Percentiles rank a stretch among this genome's conserved stretches.
These are phyloP conservation scores for Drechslera avenae DNA, from an alignment of 2,329 filamentous ascomycete species.

Conservation along the genomic window DNA sequence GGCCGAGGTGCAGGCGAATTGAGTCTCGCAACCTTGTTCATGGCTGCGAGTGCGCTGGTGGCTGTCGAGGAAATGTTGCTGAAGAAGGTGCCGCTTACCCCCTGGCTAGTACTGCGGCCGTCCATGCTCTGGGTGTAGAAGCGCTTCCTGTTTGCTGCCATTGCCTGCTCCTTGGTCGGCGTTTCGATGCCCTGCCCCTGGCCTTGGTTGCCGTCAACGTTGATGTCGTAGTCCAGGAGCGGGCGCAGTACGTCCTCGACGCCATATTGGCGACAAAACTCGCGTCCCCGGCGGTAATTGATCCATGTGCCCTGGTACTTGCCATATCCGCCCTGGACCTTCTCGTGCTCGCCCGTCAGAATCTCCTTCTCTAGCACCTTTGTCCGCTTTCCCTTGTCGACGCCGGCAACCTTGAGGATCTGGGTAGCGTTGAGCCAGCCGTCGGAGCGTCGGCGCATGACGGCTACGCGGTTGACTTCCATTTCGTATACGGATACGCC, in stretches of 20 bases:
- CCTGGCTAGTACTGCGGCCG: slow-evolving; percentile 65
- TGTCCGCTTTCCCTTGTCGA: slow-evolving; percentile 96
- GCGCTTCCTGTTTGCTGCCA: slow-evolving; percentile 88
- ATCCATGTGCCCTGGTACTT: slow-evolving; percentile 99
- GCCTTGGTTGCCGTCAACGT: slow-evolving; percentile 71
- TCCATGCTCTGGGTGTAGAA: slow-evolving; percentile 82
- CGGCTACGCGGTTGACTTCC: slow-evolving; percentile 90
- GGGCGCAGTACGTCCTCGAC: slow-evolving; percentile 78
- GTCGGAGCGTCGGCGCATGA: slow-evolving; percentile 94
- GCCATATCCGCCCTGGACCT: slow-evolving; percentile 96
- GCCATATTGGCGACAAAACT: slow-evolving; percentile 81
- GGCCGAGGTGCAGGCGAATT: slow-evolving; percentile 77
- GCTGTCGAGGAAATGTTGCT: slow-evolving; percentile 95
- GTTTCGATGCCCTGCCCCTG: slow-evolving; percentile 83
- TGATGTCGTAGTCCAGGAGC: slow-evolving; percentile 80
- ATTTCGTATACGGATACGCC: slow-evolving; percentile 98
- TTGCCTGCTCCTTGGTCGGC: slow-evolving; percentile 97
- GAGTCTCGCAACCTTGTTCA: slow-evolving; percentile 88
- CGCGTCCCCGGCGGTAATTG: slow-evolving; percentile 85
- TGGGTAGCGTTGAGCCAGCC: slow-evolving; percentile 98
- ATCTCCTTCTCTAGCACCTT: slow-evolving; percentile 99
- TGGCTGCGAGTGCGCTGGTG: slow-evolving; percentile 89
- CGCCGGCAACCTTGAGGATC: slow-evolving; percentile 94
- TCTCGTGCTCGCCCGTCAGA: slow-evolving; percentile 93
- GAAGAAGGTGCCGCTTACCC: slow-evolving; percentile 85